Evolutionary conservation across 192 early-diverging fungal genomes (phyloP).

Genomic region (Phycomyces nitens): DNA sequence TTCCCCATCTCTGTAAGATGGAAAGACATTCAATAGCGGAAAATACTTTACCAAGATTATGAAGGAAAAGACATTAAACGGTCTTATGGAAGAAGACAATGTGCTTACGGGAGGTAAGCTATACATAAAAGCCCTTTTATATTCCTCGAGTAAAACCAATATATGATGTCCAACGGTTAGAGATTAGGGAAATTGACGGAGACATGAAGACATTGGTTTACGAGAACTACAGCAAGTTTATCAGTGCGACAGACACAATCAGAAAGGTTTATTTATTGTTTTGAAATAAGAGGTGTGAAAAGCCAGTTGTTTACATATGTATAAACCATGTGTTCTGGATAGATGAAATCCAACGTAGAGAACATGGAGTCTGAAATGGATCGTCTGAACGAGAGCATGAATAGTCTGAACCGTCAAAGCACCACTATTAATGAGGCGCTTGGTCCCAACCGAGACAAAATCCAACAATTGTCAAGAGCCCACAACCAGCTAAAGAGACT

Average conservation of each 20-base stretch:
- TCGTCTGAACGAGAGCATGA: conserved; percentile 64
- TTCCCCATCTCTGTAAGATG: conserved; percentile 53
- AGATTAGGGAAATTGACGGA: conserved; percentile 86
- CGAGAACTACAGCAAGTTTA: conserved; percentile 98
- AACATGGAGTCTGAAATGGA: conserved; percentile 84
- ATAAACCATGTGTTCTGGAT: background rate
- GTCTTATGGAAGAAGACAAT: conserved; percentile 72
- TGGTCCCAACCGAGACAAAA: conserved; percentile 62
- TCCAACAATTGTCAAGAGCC: conserved; percentile 68
- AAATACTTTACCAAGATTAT: conserved; percentile 76
- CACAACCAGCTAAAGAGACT: conserved; percentile 74
- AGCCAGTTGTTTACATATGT: too few relatives aligned
- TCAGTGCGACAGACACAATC: conserved; percentile 92
- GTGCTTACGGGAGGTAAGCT: conserved; percentile 63
- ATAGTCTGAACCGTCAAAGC: conserved; percentile 53
- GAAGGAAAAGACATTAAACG: conserved; percentile 61
- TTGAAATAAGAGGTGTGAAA: background rate
- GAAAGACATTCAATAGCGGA: conserved; percentile 67
- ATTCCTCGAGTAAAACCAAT: conserved; percentile 15
- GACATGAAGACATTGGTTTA: conserved; percentile 98
- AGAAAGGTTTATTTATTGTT: conserved; percentile 49
- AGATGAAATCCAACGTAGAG: conserved; percentile 86
- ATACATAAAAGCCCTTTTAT: background rate
- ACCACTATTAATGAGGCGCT: conserved; percentile 57
- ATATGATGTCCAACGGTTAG: conserved; percentile 36